A percentile compares a stretch with the other conserved stretches of the same genome.
Conservation (phyloP, 345 rosid species). For the Litchi chinensis region DNA sequence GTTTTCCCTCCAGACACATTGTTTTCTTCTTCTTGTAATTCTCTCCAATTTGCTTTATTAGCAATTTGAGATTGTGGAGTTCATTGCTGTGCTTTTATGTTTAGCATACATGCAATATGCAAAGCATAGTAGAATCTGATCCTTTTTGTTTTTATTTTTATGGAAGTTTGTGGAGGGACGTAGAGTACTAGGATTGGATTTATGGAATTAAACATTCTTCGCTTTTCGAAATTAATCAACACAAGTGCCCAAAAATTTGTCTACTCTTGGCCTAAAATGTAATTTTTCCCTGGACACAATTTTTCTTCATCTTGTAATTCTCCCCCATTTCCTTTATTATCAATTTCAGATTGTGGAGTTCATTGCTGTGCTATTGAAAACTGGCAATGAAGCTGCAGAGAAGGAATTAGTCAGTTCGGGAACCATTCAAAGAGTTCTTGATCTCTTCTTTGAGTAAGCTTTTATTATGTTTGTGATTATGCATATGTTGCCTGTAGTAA, state of each 20-base stretch:
- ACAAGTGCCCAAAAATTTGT: neutral
- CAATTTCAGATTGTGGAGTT: slow-evolving; percentile 87
- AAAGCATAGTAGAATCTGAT: neutral
- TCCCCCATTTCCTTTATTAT: slow-evolving; percentile 11
- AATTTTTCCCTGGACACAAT: neutral
- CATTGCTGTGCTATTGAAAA: slow-evolving; percentile 81
- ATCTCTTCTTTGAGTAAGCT: slow-evolving; percentile 87
- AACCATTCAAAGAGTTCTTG: slow-evolving; percentile 70
- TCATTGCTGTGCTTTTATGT: slow-evolving; percentile 66
- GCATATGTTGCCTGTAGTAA: slow-evolving; percentile 3
- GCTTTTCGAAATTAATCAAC: neutral
- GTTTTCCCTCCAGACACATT: neutral
- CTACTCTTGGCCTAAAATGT: neutral
- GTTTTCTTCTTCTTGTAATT: neutral
- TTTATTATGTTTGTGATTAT: slow-evolving; percentile 18
- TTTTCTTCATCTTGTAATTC: neutral
- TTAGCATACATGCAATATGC: neutral
- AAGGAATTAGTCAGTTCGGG: slow-evolving; percentile 82
- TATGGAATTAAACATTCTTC: neutral
- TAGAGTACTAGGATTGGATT: neutral
- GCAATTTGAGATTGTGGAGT: slow-evolving; percentile 82
- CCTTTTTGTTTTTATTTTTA: neutral
- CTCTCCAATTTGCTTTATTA: slow-evolving; percentile 7
- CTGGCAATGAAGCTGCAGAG: slow-evolving; percentile 82
- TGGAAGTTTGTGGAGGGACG: neutral